A percentile compares a stretch with the other conserved stretches of the same genome.
These are phyloP conservation scores for Gynostemma pentaphyllum DNA, from an alignment of 306 rosid genomes.

Conservation along the genomic window DNA sequence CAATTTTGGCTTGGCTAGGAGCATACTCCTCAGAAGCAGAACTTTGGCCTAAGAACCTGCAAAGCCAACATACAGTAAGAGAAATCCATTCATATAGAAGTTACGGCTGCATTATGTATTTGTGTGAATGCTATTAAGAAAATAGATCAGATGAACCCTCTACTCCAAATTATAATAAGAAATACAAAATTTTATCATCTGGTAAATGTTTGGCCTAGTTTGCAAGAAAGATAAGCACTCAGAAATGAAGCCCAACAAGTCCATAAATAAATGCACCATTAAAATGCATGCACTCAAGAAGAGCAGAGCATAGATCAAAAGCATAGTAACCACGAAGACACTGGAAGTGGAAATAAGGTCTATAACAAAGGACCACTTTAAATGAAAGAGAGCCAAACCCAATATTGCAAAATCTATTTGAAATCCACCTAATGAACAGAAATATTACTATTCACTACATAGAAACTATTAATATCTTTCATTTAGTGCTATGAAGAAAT, in stretches of 20 bases:
- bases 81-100: background rate
- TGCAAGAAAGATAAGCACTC: background rate
- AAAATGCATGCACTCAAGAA: background rate
- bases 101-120: background rate
- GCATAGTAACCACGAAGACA: background rate
- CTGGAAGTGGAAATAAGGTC: no score
- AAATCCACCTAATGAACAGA: background rate
- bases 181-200: background rate
- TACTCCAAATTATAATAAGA: background rate
- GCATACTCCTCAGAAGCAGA: constrained; percentile 19
- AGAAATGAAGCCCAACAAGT: background rate
- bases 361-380: no score
- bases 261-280: background rate
- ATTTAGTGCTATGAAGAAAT: background rate
- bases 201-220: background rate
- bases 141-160: background rate
- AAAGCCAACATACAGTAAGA: background rate
- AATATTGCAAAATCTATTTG: background rate
- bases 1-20: constrained; percentile 38
- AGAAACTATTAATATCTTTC: background rate
- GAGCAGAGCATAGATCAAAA: background rate
- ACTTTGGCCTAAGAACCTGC: constrained; percentile 34
- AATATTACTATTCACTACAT: background rate
- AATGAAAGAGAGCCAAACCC: background rate
- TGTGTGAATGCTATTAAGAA: background rate